Evolutionary conservation across 495 filamentous ascomycete genomes (phyloP).

Genomic region (Penicillium samsonianum): DNA sequence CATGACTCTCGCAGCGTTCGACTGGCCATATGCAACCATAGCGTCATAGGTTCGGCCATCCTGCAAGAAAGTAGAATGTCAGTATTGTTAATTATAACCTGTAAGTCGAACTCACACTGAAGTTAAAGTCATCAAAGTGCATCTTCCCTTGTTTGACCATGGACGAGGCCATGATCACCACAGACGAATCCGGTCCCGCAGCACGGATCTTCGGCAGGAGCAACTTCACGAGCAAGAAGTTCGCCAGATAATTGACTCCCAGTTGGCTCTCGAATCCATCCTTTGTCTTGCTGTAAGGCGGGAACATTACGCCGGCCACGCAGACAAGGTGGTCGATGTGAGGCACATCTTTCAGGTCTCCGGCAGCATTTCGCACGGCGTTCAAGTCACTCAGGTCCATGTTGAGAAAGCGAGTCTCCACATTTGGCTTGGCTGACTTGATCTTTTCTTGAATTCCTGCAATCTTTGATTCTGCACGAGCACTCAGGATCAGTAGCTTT

Average conservation of each 20-base stretch:
- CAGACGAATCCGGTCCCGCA: conserved; percentile 20
- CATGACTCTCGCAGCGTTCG: conserved; percentile 26
- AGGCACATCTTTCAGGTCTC: conserved; percentile 16
- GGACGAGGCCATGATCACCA: conserved; percentile 24
- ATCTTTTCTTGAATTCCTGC: conserved; percentile 15
- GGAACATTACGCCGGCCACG: conserved; percentile 24
- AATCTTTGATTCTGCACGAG: conserved; percentile 21
- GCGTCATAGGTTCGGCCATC: conserved; percentile 21
- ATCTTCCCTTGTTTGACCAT: conserved; percentile 15
- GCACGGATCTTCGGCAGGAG: conserved; percentile 22
- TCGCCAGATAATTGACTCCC: conserved; percentile 26
- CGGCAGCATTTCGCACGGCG: conserved; percentile 13
- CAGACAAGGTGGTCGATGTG: conserved; percentile 23
- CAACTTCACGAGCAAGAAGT: conserved; percentile 26
- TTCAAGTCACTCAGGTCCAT: conserved; percentile 21
- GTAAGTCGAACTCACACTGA: conserved; percentile 14
- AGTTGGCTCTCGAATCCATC: conserved; percentile 27
- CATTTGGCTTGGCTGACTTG: conserved; percentile 15
- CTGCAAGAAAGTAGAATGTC: background rate
- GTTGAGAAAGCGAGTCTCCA: conserved; percentile 21
- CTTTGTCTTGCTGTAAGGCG: conserved; percentile 21
- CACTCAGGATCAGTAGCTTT: conserved; percentile 23
- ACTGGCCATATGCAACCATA: conserved; percentile 20
- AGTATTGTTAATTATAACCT: background rate
- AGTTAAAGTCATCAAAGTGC: conserved; percentile 21